Evolutionary conservation across 305 asterid species (phyloP), one percentile per base, ranked within the genome.

Genomic region (Fraxinus nigra): DNA sequence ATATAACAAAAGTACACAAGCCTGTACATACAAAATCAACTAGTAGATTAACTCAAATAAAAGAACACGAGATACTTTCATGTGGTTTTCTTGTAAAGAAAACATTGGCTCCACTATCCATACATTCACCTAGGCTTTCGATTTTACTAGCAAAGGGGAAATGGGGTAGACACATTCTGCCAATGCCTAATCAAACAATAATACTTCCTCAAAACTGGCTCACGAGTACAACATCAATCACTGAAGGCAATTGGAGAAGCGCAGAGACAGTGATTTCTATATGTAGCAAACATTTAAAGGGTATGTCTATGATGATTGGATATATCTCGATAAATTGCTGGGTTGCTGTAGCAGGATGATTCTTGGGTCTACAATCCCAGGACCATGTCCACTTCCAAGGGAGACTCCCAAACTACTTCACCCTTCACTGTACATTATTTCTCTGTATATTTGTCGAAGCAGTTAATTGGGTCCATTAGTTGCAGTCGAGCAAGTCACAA

Each of bases 271-370:
- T 78, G 76, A 70, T 76, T 69, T 78, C 33, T 77, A 69, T 78
- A 78, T 78, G 81, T 34, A 80, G 88, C 82, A 85, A 85, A 79
- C 75, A 81, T 77, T 70, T 72, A 51, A 72, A 56, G 1, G 80
- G 30, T 74, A 37, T 22, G 46, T 63, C 63, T 75, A 24, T 63
- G 38, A 33, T 79, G 82, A 77, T 70, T 81, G 79, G 77, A 43
- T 77, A 78, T 43, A 38, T 80, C 46, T 72, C 24, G 80, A 77
- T 77, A 56, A 38, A 85, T 51, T 43, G 80, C 81, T 9, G 38
- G 63, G 79, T 34, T 82, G 84, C 83, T 84, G 79, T 75, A 77
- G 75, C 82, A 81, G 75, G 78, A 65, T 70, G 76, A 30, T 70
- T 30, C 46, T 70, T 30, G 76, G 76, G 14, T 30, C 46, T 32